Evolutionary conservation across 2,329 filamentous ascomycete species (phyloP), one percentile per base, ranked within the genome.

Genomic region (Aspergillus hortae): DNA sequence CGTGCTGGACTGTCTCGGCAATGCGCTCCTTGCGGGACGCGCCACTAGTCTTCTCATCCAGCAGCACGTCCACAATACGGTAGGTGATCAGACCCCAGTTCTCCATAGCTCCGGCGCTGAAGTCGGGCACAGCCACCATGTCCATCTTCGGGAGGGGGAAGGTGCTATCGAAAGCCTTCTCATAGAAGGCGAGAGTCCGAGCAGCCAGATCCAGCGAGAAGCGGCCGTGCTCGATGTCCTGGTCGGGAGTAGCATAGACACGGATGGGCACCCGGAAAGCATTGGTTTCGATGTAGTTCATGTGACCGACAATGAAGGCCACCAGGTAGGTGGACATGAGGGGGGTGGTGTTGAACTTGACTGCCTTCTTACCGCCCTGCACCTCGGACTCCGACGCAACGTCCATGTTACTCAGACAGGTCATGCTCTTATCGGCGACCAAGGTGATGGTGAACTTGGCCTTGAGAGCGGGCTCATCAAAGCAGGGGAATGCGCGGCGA

Each of bases 81-180:
- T 96, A 97, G 6, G 92, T 97, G 61, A 97, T 85, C 48, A 97
- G 78, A 67, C 92, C 92, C 92, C 92, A 97, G 72, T 97, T 97
- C 80, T 97, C 92, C 92, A 97, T 96, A 54, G 92, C 92, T 56
- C 92, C 92, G 45, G 91, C 90, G 46, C 90, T 90, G 69, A 97
- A 97, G 69, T 97, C 92, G 14, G 92, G 92, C 66, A 97, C 92
- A 42, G 92, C 92, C 61, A 95, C 86, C 87, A 95, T 94, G 73
- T 95, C 90, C 89, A 95, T 94, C 81, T 95, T 95, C 48, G 90
- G 90, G 40, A 95, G 77, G 6, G 90, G 90, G 67, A 94, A 96
- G 30, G 88, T 78, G 69, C 85, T 92, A 61, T 89, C 89, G 61
- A 97, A 97, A 2, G 90, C 89, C 75, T 95, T 90, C 73, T 97